Evolutionary conservation across 208 protist species (phyloP), one percentile per base, ranked within the genome.

Genomic region (Naegleria gruberi): DNA sequence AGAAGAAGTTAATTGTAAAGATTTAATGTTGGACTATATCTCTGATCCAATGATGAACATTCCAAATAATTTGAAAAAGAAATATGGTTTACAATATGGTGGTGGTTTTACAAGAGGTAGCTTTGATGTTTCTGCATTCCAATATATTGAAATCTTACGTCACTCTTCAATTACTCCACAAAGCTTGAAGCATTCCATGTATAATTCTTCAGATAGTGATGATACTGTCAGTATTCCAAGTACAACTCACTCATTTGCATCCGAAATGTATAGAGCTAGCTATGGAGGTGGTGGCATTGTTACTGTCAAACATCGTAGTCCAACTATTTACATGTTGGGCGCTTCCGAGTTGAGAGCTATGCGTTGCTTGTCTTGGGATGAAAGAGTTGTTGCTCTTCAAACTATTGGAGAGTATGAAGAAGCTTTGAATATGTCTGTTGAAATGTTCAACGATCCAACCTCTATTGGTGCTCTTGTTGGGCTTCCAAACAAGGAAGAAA

Each of bases 331-430:
- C n/a, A 37, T 77, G 34, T 77, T 77, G 17, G 65, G 65, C 1
- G 65, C 65, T 1, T 37, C 17, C 10, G 65, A 77, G 30, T 8
- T 77, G 30, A 30, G 65, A 37, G 65, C 65, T 37, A 77, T 77
- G 17, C 65, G 65, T 77, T 30, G 30, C 34, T 37, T 77, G 12
- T 77, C 65, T 37, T 77, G 65, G 65, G 65, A 77, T 77, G 65
- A 77, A 77, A 30, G 65, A 7, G 30, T 77, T 77, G 65, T 77
- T 37, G 65, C 65, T 37, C 34, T 77, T 37, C 65, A 77, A 77
- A 37, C 65, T n/a, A 77, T 77, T 77, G 65, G 65, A 37, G 65
- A 77, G 30, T 77, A 77, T 77, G 65, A 77, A 77, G 65, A 77
- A 77, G 65, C 65, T 37, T 77, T 77, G 65, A 77, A 77, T n/a